These are phyloP conservation scores for Alternaria brassicicola DNA, from an alignment of 2,329 filamentous ascomycete species.

Conservation along the genomic window DNA sequence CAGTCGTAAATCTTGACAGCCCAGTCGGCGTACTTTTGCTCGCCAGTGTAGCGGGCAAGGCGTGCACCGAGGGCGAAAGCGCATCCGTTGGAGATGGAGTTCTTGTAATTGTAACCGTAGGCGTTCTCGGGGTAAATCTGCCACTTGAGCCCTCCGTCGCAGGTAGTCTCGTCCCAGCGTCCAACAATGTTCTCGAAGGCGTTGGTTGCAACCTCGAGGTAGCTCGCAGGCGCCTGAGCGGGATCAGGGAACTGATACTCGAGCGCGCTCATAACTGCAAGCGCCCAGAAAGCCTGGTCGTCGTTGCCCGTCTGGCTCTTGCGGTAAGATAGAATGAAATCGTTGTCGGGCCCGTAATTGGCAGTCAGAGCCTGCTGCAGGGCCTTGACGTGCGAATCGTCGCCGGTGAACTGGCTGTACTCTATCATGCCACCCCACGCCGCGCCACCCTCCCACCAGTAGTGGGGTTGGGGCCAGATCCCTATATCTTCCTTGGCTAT, in stretches of 20 bases:
- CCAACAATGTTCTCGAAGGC: slow-evolving; percentile 73
- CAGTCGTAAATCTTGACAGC: slow-evolving; percentile 70
- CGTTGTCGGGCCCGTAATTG: slow-evolving; percentile 50
- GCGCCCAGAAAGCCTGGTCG: slow-evolving; percentile 76
- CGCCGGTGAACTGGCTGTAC: slow-evolving; percentile 56
- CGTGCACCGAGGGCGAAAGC: slow-evolving; percentile 82
- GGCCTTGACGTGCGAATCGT: slow-evolving; percentile 51
- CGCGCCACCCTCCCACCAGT: slow-evolving; percentile 56
- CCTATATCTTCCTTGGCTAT: slow-evolving; percentile 42
- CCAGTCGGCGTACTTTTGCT: slow-evolving; percentile 65
- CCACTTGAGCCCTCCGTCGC: slow-evolving; percentile 77
- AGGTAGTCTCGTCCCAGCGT: slow-evolving; percentile 72
- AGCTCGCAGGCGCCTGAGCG: slow-evolving; percentile 53
- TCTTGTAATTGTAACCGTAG: slow-evolving; percentile 79
- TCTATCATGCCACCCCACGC: slow-evolving; percentile 50
- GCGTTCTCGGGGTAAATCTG: slow-evolving; percentile 80
- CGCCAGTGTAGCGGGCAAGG: slow-evolving; percentile 71
- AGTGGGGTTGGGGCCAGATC: slow-evolving; percentile 52
- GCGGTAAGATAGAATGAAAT: slow-evolving; percentile 54
- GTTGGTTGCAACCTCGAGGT: slow-evolving; percentile 71
- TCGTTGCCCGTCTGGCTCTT: slow-evolving; percentile 65
- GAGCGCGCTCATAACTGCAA: slow-evolving; percentile 70
- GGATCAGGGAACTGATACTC: slow-evolving; percentile 71
- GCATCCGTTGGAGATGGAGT: slow-evolving; percentile 79
- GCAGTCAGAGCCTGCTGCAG: slow-evolving; percentile 52